Base-by-base conservation (phyloP, 2,329 filamentous ascomycete genomes). In the Xylaria sp. region DNA sequence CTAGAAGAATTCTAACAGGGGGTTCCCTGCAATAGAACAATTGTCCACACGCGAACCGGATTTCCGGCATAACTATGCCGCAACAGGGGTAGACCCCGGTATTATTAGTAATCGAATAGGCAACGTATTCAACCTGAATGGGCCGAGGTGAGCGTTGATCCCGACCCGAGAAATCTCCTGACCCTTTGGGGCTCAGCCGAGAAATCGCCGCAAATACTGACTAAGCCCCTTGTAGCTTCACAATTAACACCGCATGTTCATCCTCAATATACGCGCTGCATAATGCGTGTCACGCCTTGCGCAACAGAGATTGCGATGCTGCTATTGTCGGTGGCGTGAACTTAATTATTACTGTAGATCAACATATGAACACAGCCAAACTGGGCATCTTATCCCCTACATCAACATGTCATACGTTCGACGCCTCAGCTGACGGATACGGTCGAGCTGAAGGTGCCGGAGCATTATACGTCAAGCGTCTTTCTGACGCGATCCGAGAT, bases 21-120 rank as follows among this genome's bases (percentile, higher is more conserved):
- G 62, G 33, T 20, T 23, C 69, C 59, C 64, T 61, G 63, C 31
- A 13, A 59, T 31, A 69, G 67, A 77, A 59, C 75, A 77, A 48
- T 76, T 77, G 66, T 65, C 71, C 2, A 68, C 67, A 11, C 67
- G 68, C 15, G 78, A 80, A 0, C 69, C 66, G 0, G 65, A 72
- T 15, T 76, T 75, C 42, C 71, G 71, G 6, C 76, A 78, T 31
- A 73, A 65, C n/a, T 74, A 74, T 36, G 70, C 72, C 4, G 76
- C 75, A 3, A 80, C 77, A 2, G 81, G 81, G 4, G 74, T 78
- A 0, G 79, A 77, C n/a, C 66, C 78, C 1, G 75, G 76, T 11
- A 80, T 83, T 51, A 74, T 81, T 26, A 76, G 75, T 63, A 80
- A 81, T 69, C 77, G 81, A 0, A 78, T 83, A 42, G 75, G 75